phyloP scores from a whole-genome alignment of 2,329 filamentous ascomycete species.

The Xylaria multiplex region DNA sequence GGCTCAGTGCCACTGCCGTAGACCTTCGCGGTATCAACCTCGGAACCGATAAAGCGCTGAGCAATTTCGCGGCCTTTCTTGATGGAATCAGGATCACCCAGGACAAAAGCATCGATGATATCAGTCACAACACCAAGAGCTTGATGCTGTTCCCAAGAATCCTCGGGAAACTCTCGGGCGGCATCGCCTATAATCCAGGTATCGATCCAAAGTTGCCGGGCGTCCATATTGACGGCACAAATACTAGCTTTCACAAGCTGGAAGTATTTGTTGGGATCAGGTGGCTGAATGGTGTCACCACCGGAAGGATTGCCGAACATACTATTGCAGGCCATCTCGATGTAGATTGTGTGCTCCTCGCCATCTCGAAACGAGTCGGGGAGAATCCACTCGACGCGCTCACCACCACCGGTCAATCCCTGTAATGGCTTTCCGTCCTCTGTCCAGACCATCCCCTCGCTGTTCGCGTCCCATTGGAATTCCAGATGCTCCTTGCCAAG shows the following conservation, averaged over 20 bases:
- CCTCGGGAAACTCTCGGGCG: constrained; percentile 86
- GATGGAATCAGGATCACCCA: constrained; percentile 81
- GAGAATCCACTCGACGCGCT: constrained; percentile 90
- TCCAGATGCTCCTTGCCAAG: constrained; percentile 83
- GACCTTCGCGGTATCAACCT: constrained; percentile 83
- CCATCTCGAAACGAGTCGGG: constrained; percentile 84
- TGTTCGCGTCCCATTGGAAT: constrained; percentile 94
- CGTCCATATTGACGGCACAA: constrained; percentile 86
- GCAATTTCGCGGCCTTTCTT: constrained; percentile 84
- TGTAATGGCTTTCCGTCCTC: constrained; percentile 90
- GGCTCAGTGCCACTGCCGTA: constrained; percentile 80
- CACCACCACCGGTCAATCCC: constrained; percentile 88
- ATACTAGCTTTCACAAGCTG: constrained; percentile 82
- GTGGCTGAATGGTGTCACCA: constrained; percentile 88
- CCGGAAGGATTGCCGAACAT: constrained; percentile 96
- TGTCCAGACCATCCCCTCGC: constrained; percentile 94
- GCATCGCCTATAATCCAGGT: constrained; percentile 97
- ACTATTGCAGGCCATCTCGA: constrained; percentile 98
- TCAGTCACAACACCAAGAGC: constrained; percentile 84
- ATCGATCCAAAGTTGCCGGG: constrained; percentile 85
- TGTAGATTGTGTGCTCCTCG: constrained; percentile 87
- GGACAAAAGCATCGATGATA: constrained; percentile 90
- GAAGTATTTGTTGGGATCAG: constrained; percentile 84
- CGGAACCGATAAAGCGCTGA: constrained; percentile 80
- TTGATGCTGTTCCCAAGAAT: constrained; percentile 89